Percentiles rank a stretch among this genome's conserved stretches.
These are phyloP conservation scores for Thermochaetoides dissita DNA, from an alignment of 2,329 filamentous ascomycete species.

Conservation along the genomic window DNA sequence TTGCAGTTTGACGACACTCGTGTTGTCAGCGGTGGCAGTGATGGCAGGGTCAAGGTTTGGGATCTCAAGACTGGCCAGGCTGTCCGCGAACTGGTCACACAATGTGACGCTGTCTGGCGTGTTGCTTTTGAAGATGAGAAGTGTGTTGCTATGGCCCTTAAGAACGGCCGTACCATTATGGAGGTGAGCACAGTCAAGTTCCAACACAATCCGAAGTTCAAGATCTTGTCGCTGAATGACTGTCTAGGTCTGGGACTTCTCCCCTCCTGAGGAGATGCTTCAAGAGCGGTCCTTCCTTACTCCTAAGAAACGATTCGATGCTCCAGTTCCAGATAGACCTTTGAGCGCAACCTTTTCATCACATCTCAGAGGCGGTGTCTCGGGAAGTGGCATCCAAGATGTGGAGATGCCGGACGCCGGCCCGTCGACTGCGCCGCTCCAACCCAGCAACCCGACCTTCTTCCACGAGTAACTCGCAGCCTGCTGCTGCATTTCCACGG, in stretches of 20 bases:
- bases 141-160: slow-evolving; percentile 85
- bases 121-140: slow-evolving; percentile 98
- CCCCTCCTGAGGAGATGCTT: slow-evolving; percentile 60
- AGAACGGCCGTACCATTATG: slow-evolving; percentile 82
- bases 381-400: slow-evolving; percentile 27
- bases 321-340: slow-evolving; percentile 31
- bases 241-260: slow-evolving; percentile 79
- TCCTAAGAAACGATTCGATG: slow-evolving; percentile 31
- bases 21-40: slow-evolving; percentile 89
- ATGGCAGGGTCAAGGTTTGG: slow-evolving; percentile 98
- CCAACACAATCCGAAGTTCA: too few species aligned
- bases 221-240: too few species aligned
- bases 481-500: too few species aligned
- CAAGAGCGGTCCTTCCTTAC: slow-evolving; percentile 41
- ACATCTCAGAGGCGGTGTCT: slow-evolving; percentile 24
- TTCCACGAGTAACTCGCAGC: slow-evolving; percentile 5
- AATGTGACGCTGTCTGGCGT: slow-evolving; percentile 91
- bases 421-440: slow-evolving; percentile 39
- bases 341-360: slow-evolving; percentile 34
- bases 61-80: slow-evolving; percentile 82
- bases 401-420: slow-evolving; percentile 44
- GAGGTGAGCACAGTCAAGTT: slow-evolving; percentile 49
- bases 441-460: slow-evolving; percentile 27
- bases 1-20: slow-evolving; percentile 92
- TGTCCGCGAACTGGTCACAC: slow-evolving; percentile 79